Base-by-base conservation (phyloP, 148 eudicot species). In the Camellia lanceoleosa region DNA sequence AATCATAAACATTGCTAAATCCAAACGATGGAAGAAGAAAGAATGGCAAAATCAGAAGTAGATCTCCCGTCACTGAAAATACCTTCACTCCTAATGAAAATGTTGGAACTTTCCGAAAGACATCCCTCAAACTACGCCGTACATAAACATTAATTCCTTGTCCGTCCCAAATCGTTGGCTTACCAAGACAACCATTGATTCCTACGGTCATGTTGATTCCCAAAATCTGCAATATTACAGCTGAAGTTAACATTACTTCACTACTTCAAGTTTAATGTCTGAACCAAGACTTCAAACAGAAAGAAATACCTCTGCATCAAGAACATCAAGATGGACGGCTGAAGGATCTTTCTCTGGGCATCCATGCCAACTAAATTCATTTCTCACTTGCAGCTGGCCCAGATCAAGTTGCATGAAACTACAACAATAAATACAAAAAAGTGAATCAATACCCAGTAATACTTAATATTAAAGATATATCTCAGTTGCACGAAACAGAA, bases 371-470 rank as follows among this genome's bases (percentile, higher is more conserved):
- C 84, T 86, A 80, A 89, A 81, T 79, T 91, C 87, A 88, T 95
- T 95, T 78, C 51, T 86, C 58, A 95, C 83, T 67, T 85, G 88
- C 68, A 96, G 86, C 85, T 89, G 93, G 59, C 94, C 99, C 69
- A 96, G 83, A 88, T 96, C 99, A 83, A 96, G 97, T 87, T 96
- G 99, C 91, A 96, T 92, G 87, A 88, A 96, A 74, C 98, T 95
- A 92, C 85, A 91, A 20, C 52, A 69, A 80, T 23, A 64, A 71
- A 52, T 58, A 58, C 76, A 84, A 74, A 71, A 30, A 42, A 49
- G 42, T 70, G 20, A 58, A 71, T 64, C 71, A 19, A 62, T 71
- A 61, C 5, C 38, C 41, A 71, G n/a, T 47, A 42, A 46, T 64
- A 55, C 19, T 56, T 55, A 5, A 44, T 49, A 71, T 38, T 51